Base-by-base conservation (phyloP, 1,284 basidiomycete species). In the Fomitopsis betulina region DNA sequence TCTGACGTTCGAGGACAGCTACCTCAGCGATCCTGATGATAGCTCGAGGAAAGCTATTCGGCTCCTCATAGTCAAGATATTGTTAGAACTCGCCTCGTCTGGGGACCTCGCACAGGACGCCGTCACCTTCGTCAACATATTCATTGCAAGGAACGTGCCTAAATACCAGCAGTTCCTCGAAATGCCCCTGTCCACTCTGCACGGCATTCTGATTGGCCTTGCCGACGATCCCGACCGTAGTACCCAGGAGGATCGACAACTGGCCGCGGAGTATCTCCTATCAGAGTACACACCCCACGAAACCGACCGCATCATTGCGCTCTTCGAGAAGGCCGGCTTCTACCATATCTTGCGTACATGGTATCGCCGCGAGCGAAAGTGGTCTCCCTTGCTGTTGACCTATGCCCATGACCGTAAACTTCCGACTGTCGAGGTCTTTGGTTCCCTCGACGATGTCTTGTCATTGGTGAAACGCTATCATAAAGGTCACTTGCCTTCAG, bases 261-360 rank as follows among this genome's bases (percentile, higher is more conserved):
- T 99, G 2, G 97, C 96, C 0, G 87, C 89, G 2, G 97, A 99
- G 74, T 98, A 89, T 71, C 83, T 99, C n/a, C 79, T 99, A 5
- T 98, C 96, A 0, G 85, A 84, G 0, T 97, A 98, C 70, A 93
- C 86, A 38, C 94, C 95, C 0, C 83, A 88, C 58, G 87, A 95
- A 58, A 80, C 79, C 63, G 87, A 90, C 21, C 76, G 78, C 15
- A 81, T 96, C 62, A 73, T 91, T 32, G 70, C 71, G 9, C 73
- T 91, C 1, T 96, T 99, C 67, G 86, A 93, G 68, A 67, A 78
- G 17, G 96, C 96, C 1, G 86, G 90, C 0, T 99, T 99, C 75
- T 95, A 87, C 72, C 85, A 94, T 45, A 96, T 99, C 60, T 76
- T 99, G 23, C 86, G 93, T 33, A 79, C 83, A 0, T 90, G 90